Conservation (phyloP, 2,329 filamentous ascomycete species). For the Penicillium aurantiogriseum region DNA sequence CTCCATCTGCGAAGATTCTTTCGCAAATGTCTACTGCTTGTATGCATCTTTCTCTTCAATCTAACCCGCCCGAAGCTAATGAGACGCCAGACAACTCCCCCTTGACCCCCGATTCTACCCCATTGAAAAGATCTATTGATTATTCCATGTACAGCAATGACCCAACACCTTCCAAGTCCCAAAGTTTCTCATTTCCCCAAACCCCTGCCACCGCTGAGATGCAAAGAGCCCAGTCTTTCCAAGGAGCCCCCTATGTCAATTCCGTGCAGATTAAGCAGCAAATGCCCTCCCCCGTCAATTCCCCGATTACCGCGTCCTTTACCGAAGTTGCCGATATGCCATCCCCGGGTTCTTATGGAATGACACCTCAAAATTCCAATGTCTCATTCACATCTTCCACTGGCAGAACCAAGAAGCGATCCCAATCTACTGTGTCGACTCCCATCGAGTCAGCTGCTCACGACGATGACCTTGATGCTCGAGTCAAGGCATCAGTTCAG, state of each 20-base stretch:
- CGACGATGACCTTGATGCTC: constrained; percentile 53
- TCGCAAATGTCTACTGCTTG: constrained; percentile 59
- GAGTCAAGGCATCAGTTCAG: constrained; percentile 61
- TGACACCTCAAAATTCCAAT: constrained; percentile 32
- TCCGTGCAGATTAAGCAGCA: constrained; percentile 41
- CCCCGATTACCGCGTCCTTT: constrained; percentile 49
- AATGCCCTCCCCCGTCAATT: constrained; percentile 57
- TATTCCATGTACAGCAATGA: constrained; percentile 40
- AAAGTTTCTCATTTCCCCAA: constrained; percentile 32
- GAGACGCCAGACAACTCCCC: constrained; percentile 40
- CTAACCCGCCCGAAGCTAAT: background rate
- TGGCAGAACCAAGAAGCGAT: constrained; percentile 22
- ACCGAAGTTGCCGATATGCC: constrained; percentile 52
- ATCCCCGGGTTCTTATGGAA: constrained; percentile 23
- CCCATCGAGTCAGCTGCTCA: constrained; percentile 43
- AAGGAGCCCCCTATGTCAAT: constrained; percentile 43
- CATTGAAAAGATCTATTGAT: constrained; percentile 45
- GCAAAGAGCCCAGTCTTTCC: constrained; percentile 47
- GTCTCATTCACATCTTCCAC: constrained; percentile 28
- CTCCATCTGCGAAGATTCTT: constrained; percentile 42
- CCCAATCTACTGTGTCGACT: constrained; percentile 23
- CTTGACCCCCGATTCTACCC: constrained; percentile 66
- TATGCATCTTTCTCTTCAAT: constrained; percentile 1
- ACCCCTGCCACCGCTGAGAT: constrained; percentile 40
- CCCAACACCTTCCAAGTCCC: constrained; percentile 42